Percentiles rank a stretch among this genome's conserved stretches.
phyloP scores from a whole-genome alignment of 1,139 yeast genomes.

The Yamadazyma siamensis region DNA sequence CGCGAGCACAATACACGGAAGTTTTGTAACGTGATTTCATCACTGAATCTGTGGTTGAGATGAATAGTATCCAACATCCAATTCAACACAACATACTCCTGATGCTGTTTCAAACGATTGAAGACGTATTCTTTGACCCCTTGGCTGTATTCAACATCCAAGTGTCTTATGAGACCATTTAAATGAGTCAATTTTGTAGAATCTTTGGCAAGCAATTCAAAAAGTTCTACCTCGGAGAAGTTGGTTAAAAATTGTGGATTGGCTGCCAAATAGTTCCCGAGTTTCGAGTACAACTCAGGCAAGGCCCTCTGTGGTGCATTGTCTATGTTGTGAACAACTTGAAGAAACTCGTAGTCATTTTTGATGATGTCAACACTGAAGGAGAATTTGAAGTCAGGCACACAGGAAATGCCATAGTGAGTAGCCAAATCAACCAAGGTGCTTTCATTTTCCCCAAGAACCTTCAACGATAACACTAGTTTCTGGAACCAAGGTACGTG shows the following conservation, averaged over 20 bases:
- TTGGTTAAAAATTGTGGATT: conserved; percentile 5
- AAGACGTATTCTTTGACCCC: conserved; percentile 7
- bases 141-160: conserved; percentile 8
- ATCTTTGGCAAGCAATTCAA: conserved; percentile 4
- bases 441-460: conserved; percentile 52
- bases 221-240: conserved; percentile 8
- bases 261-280: conserved; percentile 35
- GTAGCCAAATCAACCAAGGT: conserved; percentile 11
- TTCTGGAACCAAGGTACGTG: conserved; percentile 50
- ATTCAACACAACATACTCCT: conserved; percentile 8
- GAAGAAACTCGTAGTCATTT: conserved; percentile 13
- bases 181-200: conserved; percentile 1
- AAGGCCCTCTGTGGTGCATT: conserved; percentile 12
- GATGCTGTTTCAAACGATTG: conserved; percentile 4
- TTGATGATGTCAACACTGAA: conserved; percentile 8
- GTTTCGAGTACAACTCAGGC: conserved; percentile 22
- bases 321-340: conserved; percentile 15
- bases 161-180: conserved; percentile 2
- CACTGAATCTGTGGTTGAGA: conserved; percentile 7
- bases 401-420: conserved; percentile 8
- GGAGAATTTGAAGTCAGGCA: conserved; percentile 1
- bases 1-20: conserved; percentile 5
- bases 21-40: conserved; percentile 7
- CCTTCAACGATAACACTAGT: conserved; percentile 39
- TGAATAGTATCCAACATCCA: conserved; percentile 17